phyloP scores from a whole-genome alignment of 208 protist genomes.

The Vickermania spadyakhi region DNA sequence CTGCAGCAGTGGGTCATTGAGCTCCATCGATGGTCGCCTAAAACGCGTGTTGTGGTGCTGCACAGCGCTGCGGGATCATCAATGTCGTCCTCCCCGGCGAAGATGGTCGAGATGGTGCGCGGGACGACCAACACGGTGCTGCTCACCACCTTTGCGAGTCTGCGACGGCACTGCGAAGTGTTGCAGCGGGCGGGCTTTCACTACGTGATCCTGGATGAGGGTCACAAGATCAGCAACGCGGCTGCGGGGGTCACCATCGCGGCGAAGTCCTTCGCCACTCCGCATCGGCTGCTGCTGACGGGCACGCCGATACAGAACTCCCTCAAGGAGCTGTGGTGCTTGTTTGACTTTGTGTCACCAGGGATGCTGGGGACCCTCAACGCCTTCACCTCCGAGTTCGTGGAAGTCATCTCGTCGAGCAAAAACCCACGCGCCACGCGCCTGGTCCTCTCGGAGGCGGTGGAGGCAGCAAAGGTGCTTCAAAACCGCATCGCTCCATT shows the following conservation, averaged over 20 bases:
- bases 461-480: constrained; percentile 91
- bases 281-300: constrained; percentile 92
- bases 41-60: constrained; percentile 72
- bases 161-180: constrained; percentile 58
- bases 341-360: constrained; percentile 99
- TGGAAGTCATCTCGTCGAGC: constrained; percentile 75
- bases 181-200: constrained; percentile 73
- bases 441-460: constrained; percentile 89
- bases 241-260: constrained; percentile 92
- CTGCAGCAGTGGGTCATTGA: constrained; percentile 92
- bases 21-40: constrained; percentile 92
- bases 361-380: constrained; percentile 90
- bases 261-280: constrained; percentile 91
- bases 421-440: constrained; percentile 86
- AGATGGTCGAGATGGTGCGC: background rate
- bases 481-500: constrained; percentile 93
- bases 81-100: background rate
- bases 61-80: constrained; percentile 48
- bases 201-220: constrained; percentile 97
- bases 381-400: constrained; percentile 74
- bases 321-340: constrained; percentile 97
- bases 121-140: constrained; percentile 45
- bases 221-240: constrained; percentile 96
- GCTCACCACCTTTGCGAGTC: constrained; percentile 90
- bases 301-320: constrained; percentile 98